These are phyloP conservation scores for Niveomyces coronatus DNA, from an alignment of 2,329 filamentous ascomycete genomes.

Conservation along the genomic window DNA sequence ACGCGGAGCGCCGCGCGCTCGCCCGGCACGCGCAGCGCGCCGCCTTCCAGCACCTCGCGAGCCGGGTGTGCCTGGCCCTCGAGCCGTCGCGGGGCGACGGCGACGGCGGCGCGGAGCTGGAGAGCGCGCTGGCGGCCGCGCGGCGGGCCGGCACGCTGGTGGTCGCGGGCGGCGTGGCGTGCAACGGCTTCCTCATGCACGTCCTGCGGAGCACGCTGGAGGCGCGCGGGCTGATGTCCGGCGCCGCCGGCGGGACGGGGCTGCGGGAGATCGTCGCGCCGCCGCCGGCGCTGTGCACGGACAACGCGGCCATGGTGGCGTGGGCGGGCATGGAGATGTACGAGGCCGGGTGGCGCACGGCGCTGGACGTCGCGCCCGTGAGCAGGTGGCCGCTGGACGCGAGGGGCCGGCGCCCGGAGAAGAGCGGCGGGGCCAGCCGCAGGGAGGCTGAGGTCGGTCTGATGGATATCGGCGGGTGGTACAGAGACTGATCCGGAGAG, in stretches of 20 bases:
- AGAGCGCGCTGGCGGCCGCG: constrained; percentile 17
- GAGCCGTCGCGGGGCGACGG: constrained; percentile 12
- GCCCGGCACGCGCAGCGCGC: constrained; percentile 67
- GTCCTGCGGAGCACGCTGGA: constrained; percentile 50
- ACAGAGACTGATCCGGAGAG: constrained; percentile 28
- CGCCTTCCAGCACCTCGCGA: constrained; percentile 78
- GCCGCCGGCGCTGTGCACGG: constrained; percentile 71
- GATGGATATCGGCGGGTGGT: constrained; percentile 45
- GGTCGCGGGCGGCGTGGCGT: constrained; percentile 82
- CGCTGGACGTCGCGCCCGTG: constrained; percentile 47
- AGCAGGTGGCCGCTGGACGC: constrained; percentile 68
- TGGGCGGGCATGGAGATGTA: constrained; percentile 94
- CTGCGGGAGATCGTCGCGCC: constrained; percentile 53
- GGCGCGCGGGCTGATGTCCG: constrained; percentile 49
- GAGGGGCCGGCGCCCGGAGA: neutral
- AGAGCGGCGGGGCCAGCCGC: neutral
- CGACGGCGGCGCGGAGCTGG: neutral
- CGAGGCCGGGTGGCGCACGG: constrained; percentile 59
- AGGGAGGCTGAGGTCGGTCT: constrained; percentile 52
- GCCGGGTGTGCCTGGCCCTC: constrained; percentile 61
- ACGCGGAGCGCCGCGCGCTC: constrained; percentile 55
- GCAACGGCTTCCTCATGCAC: constrained; percentile 67
- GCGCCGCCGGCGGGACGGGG: constrained; percentile 24
- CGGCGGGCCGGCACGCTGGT: constrained; percentile 54
- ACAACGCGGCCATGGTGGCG: constrained; percentile 96